These are phyloP conservation scores for Mycena indigotica DNA, from an alignment of 768 basidiomycete species.

Conservation along the genomic window DNA sequence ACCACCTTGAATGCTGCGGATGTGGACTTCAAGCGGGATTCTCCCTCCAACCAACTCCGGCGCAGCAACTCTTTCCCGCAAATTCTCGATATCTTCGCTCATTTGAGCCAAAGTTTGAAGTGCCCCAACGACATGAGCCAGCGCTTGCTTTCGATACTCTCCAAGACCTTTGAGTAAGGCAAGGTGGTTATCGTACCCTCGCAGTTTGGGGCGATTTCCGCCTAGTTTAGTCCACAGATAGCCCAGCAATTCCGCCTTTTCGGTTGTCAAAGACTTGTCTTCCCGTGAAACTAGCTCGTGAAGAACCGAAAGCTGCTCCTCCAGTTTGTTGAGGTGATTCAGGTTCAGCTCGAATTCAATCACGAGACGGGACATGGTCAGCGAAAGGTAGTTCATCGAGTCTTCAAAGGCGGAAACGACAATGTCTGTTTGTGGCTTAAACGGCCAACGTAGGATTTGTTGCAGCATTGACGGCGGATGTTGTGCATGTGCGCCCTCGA, in stretches of 20 bases:
- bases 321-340: constrained; percentile 60
- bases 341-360: constrained; percentile 67
- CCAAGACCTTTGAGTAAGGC: constrained; percentile 56
- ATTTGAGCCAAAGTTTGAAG: constrained; percentile 62
- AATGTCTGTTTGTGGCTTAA: constrained; percentile 37
- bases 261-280: constrained; percentile 45
- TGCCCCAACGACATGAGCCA: constrained; percentile 66
- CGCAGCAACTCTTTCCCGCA: constrained; percentile 70
- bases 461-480: constrained; percentile 35
- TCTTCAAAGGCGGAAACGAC: constrained; percentile 45
- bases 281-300: constrained; percentile 66
- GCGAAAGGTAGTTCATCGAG: constrained; percentile 45
- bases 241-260: constrained; percentile 57
- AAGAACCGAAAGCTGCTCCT: constrained; percentile 57
- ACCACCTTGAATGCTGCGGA: constrained; percentile 69
- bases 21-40: constrained; percentile 73
- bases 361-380: constrained; percentile 63
- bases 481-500: constrained; percentile 46
- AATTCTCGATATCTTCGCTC: constrained; percentile 75
- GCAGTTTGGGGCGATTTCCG: constrained; percentile 53
- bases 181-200: constrained; percentile 54
- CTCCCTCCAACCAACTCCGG: constrained; percentile 63
- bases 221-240: constrained; percentile 73
- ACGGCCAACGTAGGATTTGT: constrained; percentile 43
- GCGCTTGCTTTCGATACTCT: constrained; percentile 61